Conservation (phyloP, 208 protist genomes). For the Trypanosoma rangeli region DNA sequence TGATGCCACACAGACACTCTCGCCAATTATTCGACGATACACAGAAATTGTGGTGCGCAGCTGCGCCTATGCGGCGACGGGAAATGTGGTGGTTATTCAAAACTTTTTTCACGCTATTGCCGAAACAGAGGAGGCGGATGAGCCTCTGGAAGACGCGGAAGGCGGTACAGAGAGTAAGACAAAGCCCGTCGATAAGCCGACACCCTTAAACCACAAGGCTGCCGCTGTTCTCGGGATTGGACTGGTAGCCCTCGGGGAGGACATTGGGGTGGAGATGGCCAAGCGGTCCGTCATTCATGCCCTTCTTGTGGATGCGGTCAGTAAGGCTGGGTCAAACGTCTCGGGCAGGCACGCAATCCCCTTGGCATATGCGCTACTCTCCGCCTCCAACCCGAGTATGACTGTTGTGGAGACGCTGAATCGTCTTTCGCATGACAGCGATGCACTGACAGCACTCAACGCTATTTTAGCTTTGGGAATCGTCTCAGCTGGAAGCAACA, state of each 20-base stretch:
- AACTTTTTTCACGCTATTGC: conserved; percentile 95
- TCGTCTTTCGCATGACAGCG: conserved; percentile 98
- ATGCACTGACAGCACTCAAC: conserved; percentile 92
- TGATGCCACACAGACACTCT: conserved; percentile 87
- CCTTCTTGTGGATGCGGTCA: conserved; percentile 89
- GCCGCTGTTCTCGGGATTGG: conserved; percentile 98
- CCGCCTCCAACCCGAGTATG: conserved; percentile 95
- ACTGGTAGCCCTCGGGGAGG: conserved; percentile 98
- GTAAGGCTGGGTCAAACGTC: conserved; percentile 69
- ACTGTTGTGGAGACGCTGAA: conserved; percentile 97
- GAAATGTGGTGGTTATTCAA: conserved; percentile 98
- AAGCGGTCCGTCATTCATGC: conserved; percentile 97
- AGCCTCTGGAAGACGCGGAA: conserved; percentile 44
- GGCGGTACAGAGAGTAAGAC: conserved; percentile 37
- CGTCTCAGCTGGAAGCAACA: conserved; percentile 97
- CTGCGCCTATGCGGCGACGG: conserved; percentile 98
- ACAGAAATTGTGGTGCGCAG: conserved; percentile 93
- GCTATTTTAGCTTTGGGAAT: conserved; percentile 98
- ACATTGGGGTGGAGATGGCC: conserved; percentile 97
- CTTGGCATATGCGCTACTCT: conserved; percentile 97
- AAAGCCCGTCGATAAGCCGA: conserved; percentile 35
- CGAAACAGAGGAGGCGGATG: conserved; percentile 86
- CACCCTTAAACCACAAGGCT: conserved; percentile 85
- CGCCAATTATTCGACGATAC: conserved; percentile 85
- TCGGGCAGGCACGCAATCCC: conserved; percentile 94